Evolutionary conservation across 1,284 basidiomycete genomes (phyloP).

Genomic region (Melampsora americana): DNA sequence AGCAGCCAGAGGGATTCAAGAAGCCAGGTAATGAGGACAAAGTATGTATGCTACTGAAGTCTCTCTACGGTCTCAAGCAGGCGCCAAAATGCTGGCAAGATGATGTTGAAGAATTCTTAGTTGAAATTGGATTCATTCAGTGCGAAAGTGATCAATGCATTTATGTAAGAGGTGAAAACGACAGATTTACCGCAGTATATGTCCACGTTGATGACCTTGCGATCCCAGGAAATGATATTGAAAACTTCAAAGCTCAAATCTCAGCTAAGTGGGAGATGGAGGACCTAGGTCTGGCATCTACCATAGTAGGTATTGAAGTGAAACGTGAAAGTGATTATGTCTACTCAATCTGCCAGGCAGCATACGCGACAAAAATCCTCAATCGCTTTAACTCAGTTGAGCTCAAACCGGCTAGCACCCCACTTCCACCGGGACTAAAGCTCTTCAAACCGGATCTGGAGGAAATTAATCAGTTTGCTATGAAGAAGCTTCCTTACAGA

Average conservation of each 20-base stretch:
- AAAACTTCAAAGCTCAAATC: conserved; percentile 3
- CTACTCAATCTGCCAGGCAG: background rate
- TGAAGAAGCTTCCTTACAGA: background rate
- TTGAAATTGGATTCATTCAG: too few species aligned
- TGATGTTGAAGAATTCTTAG: too few species aligned
- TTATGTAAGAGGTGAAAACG: too few species aligned
- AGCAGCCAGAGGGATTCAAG: too few species aligned
- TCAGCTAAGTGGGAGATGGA: background rate
- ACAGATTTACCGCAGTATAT: background rate
- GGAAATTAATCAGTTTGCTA: background rate
- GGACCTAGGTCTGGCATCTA: background rate
- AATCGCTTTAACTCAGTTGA: background rate
- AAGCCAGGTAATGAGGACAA: too few species aligned
- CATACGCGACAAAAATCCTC: background rate
- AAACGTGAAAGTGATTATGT: background rate
- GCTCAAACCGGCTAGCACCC: background rate
- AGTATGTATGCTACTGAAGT: too few species aligned
- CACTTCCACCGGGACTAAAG: background rate
- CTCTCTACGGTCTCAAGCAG: too few species aligned
- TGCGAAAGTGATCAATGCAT: too few species aligned
- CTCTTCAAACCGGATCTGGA: background rate
- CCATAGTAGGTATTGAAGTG: background rate
- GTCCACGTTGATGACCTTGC: conserved; percentile 21
- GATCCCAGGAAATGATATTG: background rate
- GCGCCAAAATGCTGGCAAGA: too few species aligned